Evolutionary conservation across 2,329 filamentous ascomycete species (phyloP).

Genomic region (Cucurbitaria berberidis): DNA sequence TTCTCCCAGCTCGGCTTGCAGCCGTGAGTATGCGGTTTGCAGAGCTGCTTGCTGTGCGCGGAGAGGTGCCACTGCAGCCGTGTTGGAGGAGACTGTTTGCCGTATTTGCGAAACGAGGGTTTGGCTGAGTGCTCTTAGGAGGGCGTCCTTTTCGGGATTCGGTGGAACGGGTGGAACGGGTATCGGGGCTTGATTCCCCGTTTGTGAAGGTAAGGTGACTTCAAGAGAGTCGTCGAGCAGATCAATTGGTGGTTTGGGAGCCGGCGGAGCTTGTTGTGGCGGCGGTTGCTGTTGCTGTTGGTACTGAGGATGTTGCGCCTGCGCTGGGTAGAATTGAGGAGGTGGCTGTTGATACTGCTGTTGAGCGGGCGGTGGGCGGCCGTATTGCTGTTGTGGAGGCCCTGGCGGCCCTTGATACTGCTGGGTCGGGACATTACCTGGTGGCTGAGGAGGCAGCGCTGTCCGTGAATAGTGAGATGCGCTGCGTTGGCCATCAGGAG

Average conservation of each 20-base stretch:
- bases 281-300: constrained; percentile 35
- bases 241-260: constrained; percentile 49
- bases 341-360: constrained; percentile 23
- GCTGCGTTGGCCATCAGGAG: constrained; percentile 33
- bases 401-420: constrained; percentile 22
- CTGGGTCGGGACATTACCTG: constrained; percentile 15
- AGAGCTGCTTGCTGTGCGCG: constrained; percentile 81
- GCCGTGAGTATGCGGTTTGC: constrained; percentile 67
- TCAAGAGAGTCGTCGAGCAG: constrained; percentile 69
- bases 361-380: constrained; percentile 14
- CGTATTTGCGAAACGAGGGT: constrained; percentile 73
- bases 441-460: constrained; percentile 21
- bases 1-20: constrained; percentile 76
- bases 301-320: constrained; percentile 22
- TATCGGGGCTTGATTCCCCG: constrained; percentile 56
- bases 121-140: constrained; percentile 76
- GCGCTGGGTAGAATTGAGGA: constrained; percentile 16
- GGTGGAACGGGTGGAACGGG: constrained; percentile 87
- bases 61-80: constrained; percentile 75
- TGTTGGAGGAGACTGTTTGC: constrained; percentile 72
- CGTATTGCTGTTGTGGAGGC: constrained; percentile 18
- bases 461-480: constrained; percentile 30
- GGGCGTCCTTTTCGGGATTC: constrained; percentile 92
- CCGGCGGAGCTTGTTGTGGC: constrained; percentile 37
- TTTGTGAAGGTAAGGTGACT: constrained; percentile 60